phyloP scores from a whole-genome alignment of 768 basidiomycete species.

The Trametes cingulata region DNA sequence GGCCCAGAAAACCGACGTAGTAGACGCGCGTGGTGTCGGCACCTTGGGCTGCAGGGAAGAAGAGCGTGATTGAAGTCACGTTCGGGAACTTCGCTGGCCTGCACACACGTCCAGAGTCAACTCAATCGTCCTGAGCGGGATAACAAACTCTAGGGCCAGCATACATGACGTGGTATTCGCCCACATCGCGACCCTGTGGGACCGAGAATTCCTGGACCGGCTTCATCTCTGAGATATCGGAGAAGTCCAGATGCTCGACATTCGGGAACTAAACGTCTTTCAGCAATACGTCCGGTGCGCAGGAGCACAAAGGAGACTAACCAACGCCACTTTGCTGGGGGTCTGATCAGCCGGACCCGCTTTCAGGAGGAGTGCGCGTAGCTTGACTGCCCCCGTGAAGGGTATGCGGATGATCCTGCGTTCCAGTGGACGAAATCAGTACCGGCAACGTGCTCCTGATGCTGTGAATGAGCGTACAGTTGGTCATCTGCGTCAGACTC shows the following conservation, averaged over 20 bases:
- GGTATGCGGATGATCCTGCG: conserved; percentile 79
- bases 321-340: conserved; percentile 69
- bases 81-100: conserved; percentile 89
- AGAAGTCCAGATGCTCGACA: conserved; percentile 78
- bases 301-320: conserved; percentile 46
- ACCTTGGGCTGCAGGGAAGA: conserved; percentile 78
- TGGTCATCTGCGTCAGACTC: conserved; percentile 94
- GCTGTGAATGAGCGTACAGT: conserved; percentile 48
- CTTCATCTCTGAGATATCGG: conserved; percentile 59
- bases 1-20: conserved; percentile 84
- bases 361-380: conserved; percentile 81
- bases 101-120: neutral
- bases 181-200: conserved; percentile 70
- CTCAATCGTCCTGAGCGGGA: neutral
- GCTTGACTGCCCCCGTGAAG: conserved; percentile 84
- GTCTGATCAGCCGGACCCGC: conserved; percentile 81
- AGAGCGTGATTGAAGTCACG: conserved; percentile 77
- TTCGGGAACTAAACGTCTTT: conserved; percentile 84
- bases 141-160: conserved; percentile 20
- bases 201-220: conserved; percentile 75
- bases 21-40: conserved; percentile 77
- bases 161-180: conserved; percentile 84
- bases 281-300: no score
- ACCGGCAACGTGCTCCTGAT: neutral
- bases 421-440: neutral